Evolutionary conservation across 2,329 filamentous ascomycete genomes (phyloP).

Genomic region (Calonectria pseudoreteaudii): DNA sequence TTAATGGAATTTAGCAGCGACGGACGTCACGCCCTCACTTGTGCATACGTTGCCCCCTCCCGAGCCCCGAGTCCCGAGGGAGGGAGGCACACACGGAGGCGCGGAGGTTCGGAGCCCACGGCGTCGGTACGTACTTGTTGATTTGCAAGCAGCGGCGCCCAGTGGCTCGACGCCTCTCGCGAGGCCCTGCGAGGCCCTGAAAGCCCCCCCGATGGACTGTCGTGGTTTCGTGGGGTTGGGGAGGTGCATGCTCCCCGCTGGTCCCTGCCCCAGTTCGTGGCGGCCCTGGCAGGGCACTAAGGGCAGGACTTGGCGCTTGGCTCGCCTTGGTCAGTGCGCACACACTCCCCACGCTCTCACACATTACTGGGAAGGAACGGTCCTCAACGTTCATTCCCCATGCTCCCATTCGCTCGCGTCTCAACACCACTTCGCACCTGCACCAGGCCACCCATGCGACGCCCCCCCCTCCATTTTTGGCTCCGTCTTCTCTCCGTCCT

Average conservation of each 20-base stretch:
- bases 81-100: background rate
- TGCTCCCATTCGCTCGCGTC: conserved; percentile 16
- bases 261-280: conserved; percentile 18
- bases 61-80: background rate
- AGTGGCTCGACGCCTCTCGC: background rate
- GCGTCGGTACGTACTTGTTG: background rate
- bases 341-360: background rate
- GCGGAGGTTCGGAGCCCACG: conserved; percentile 17
- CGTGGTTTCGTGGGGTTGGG: conserved; percentile 10
- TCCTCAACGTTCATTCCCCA: conserved; percentile 19
- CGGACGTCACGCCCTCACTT: background rate
- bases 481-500: background rate
- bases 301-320: conserved; percentile 6
- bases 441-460: conserved; percentile 8
- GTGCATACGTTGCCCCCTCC: background rate
- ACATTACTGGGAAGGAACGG: conserved; percentile 13
- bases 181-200: background rate
- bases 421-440: conserved; percentile 20
- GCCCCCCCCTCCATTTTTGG: conserved; percentile 15
- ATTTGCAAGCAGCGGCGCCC: background rate
- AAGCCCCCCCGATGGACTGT: background rate
- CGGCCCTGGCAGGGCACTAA: conserved; percentile 10
- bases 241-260: conserved; percentile 10
- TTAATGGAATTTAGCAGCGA: conserved; percentile 12
- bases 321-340: conserved; percentile 11